These are phyloP conservation scores for Zymoseptoria tritici DNA, from an alignment of 2,329 filamentous ascomycete species.

Conservation along the genomic window DNA sequence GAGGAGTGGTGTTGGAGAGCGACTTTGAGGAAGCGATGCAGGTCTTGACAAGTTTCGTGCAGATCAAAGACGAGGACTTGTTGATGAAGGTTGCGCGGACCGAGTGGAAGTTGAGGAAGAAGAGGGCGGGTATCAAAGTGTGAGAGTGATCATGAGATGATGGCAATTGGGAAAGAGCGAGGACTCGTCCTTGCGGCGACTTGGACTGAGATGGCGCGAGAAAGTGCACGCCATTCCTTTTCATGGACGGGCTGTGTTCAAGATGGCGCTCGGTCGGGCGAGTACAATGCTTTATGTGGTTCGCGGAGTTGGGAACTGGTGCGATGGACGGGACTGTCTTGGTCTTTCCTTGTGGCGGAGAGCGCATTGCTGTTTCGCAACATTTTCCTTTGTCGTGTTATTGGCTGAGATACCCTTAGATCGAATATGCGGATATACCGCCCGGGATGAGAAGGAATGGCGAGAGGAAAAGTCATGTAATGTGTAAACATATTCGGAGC, in stretches of 20 bases:
- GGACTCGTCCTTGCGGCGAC: no score
- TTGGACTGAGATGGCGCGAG: no score
- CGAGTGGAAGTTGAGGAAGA: slow-evolving; percentile 65
- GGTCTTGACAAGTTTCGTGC: slow-evolving; percentile 85
- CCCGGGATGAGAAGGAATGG: neutral
- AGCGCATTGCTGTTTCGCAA: neutral
- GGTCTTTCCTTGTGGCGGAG: neutral
- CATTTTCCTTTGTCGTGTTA: slow-evolving; percentile 1
- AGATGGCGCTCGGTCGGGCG: neutral
- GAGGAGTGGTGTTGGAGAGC: slow-evolving; percentile 79
- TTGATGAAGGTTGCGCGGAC: slow-evolving; percentile 84
- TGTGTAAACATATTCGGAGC: neutral
- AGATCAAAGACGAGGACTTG: slow-evolving; percentile 86
- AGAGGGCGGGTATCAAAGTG: neutral
- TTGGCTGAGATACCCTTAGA: slow-evolving; percentile 10
- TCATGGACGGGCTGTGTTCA: neutral
- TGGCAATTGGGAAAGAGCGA: no score
- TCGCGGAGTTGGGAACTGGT: no score
- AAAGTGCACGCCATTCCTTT: neutral
- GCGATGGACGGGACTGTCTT: neutral
- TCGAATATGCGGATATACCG: slow-evolving; percentile 1
- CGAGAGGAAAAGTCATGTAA: slow-evolving; percentile 1
- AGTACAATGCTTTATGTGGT: neutral
- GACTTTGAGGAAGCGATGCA: slow-evolving; percentile 99
- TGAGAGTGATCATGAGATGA: neutral